Conservation (phyloP, 2,329 filamentous ascomycete species). For the Fusarium xyrophilum region DNA sequence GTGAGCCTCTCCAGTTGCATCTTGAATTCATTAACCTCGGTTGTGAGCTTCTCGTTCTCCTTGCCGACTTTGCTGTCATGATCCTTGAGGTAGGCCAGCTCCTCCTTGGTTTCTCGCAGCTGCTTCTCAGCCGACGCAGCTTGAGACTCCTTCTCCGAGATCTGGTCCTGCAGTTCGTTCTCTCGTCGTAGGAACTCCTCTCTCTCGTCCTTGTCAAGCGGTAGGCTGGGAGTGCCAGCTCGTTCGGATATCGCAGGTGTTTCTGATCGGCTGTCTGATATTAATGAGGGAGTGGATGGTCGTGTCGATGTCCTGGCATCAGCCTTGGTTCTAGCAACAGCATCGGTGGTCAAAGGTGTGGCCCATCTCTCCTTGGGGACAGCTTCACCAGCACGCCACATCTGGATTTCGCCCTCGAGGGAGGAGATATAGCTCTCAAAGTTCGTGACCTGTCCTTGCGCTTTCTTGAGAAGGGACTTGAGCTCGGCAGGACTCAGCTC, state of each 20-base stretch:
- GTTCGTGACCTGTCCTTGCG: slow-evolving; percentile 84
- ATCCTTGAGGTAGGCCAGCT: slow-evolving; percentile 84
- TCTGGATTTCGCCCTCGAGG: slow-evolving; percentile 82
- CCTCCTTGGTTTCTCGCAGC: slow-evolving; percentile 83
- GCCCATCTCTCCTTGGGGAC: slow-evolving; percentile 93
- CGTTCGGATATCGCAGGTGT: slow-evolving; percentile 76
- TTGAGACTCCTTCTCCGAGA: slow-evolving; percentile 88
- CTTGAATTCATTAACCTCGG: slow-evolving; percentile 89
- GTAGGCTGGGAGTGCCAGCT: slow-evolving; percentile 83
- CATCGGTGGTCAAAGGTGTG: slow-evolving; percentile 64
- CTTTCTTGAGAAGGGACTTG: slow-evolving; percentile 91
- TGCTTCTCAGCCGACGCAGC: slow-evolving; percentile 81
- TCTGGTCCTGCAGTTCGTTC: slow-evolving; percentile 96
- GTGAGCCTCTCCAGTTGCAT: slow-evolving; percentile 96
- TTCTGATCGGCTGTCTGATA: slow-evolving; percentile 66
- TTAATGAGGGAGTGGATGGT: slow-evolving; percentile 60
- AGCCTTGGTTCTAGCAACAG: slow-evolving; percentile 47
- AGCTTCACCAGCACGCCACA: slow-evolving; percentile 86
- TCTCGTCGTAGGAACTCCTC: slow-evolving; percentile 95
- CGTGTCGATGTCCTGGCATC: slow-evolving; percentile 53
- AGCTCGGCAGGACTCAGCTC: slow-evolving; percentile 95
- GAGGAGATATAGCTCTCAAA: slow-evolving; percentile 87
- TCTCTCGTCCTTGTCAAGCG: slow-evolving; percentile 93
- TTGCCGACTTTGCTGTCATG: slow-evolving; percentile 82
- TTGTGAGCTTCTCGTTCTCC: slow-evolving; percentile 85